These are phyloP conservation scores for Nakazawaea populi DNA, from an alignment of 805 yeast species.

Conservation along the genomic window DNA sequence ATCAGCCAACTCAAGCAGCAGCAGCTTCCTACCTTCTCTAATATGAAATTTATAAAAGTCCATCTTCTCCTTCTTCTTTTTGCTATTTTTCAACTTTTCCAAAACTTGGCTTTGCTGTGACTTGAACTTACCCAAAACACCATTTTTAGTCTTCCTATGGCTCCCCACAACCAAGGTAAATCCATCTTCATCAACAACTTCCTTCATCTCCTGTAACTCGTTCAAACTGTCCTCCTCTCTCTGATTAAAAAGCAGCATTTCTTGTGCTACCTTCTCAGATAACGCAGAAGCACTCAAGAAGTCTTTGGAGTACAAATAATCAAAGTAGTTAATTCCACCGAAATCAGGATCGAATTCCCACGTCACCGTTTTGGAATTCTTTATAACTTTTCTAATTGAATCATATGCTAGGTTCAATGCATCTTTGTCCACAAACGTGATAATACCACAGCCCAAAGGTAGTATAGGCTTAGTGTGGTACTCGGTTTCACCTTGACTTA, in stretches of 20 bases:
- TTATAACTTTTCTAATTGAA: conserved; percentile 48
- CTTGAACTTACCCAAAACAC: conserved; percentile 49
- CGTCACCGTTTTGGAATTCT: conserved; percentile 9
- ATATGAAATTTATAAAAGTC: conserved; percentile 97
- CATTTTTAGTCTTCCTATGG: conserved; percentile 75
- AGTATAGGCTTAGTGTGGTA: conserved; percentile 33
- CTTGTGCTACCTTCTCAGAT: conserved; percentile 49
- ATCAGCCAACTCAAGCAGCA: conserved; percentile 78
- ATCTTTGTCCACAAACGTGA: conserved; percentile 68
- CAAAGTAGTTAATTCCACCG: conserved; percentile 8
- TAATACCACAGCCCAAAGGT: conserved; percentile 70
- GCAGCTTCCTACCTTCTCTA: conserved; percentile 87
- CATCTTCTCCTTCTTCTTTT: conserved; percentile 69
- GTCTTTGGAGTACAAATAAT: conserved; percentile 5
- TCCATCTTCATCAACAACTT: conserved; percentile 86
- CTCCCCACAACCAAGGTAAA: conserved; percentile 86
- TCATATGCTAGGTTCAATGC: conserved; percentile 59
- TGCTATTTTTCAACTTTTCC: conserved; percentile 37
- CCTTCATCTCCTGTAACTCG: conserved; percentile 46
- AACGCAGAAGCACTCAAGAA: conserved; percentile 44
- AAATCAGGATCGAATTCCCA: conserved; percentile 27
- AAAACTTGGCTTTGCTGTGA: conserved; percentile 18
- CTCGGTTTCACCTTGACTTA: conserved; percentile 28
- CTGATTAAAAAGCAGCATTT: conserved; percentile 61
- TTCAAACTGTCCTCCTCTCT: conserved; percentile 61